Percentiles rank a stretch among this genome's conserved stretches.
Evolutionary conservation across 768 basidiomycete genomes (phyloP).

Genomic region (Hericium coralloides): DNA sequence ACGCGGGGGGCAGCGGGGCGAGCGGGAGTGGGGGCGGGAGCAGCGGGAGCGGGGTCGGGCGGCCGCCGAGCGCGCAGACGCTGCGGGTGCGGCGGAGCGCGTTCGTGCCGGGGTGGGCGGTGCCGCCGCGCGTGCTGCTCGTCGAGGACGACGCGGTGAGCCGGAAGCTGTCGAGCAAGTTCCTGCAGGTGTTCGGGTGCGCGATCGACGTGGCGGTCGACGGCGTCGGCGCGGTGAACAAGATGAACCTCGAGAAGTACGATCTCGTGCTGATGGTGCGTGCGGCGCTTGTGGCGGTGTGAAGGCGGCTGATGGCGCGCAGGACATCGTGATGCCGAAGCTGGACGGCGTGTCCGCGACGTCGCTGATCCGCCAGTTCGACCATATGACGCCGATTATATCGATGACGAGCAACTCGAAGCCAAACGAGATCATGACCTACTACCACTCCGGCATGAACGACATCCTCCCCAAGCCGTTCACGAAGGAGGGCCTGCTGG

Average conservation of each 20-base stretch:
- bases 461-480: constrained; percentile 96
- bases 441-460: constrained; percentile 90
- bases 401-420: constrained; percentile 97
- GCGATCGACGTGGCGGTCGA: constrained; percentile 92
- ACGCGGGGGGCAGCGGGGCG: constrained; percentile 15
- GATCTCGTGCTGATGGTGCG: constrained; percentile 91
- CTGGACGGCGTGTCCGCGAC: constrained; percentile 87
- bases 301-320: neutral
- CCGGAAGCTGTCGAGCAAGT: constrained; percentile 81
- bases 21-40: constrained; percentile 14
- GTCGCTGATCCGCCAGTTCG: constrained; percentile 88
- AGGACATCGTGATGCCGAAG: constrained; percentile 96
- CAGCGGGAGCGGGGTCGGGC: constrained; percentile 4
- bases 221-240: constrained; percentile 85
- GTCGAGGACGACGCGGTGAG: constrained; percentile 96
- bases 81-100: constrained; percentile 67
- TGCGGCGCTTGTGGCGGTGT: constrained; percentile 11
- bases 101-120: constrained; percentile 86
- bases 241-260: constrained; percentile 95
- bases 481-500: constrained; percentile 84
- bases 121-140: constrained; percentile 82
- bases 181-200: constrained; percentile 92
- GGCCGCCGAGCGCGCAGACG: constrained; percentile 29
- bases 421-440: constrained; percentile 88
- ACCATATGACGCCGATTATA: constrained; percentile 92